A percentile compares a stretch with the other conserved stretches of the same genome.
Evolutionary conservation across 805 yeast species (phyloP).

Genomic region (Dipodascopsis uninucleata): DNA sequence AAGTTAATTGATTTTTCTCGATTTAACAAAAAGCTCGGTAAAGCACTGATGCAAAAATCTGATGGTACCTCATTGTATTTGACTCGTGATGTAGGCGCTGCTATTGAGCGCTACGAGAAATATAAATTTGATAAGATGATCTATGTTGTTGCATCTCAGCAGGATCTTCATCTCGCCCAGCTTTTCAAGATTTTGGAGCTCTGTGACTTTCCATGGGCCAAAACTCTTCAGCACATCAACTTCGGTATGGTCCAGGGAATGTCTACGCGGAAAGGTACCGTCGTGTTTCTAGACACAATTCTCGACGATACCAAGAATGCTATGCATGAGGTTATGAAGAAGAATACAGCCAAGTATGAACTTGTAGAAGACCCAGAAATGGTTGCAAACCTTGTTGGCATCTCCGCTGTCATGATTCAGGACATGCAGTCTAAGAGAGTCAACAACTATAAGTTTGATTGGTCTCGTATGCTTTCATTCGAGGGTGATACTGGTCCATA

Average conservation of each 20-base stretch:
- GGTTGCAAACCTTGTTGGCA: conserved; percentile 93
- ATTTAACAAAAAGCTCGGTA: conserved; percentile 87
- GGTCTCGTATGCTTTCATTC: conserved; percentile 97
- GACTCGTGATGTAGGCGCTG: conserved; percentile 96
- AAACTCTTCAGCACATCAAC: conserved; percentile 73
- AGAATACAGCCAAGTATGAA: conserved; percentile 83
- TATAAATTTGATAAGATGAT: conserved; percentile 92
- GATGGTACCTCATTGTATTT: conserved; percentile 94
- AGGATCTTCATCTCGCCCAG: conserved; percentile 90
- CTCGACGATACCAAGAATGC: conserved; percentile 87
- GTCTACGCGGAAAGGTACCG: conserved; percentile 98
- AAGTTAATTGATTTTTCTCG: conserved; percentile 76
- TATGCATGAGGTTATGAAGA: conserved; percentile 95
- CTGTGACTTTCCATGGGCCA: conserved; percentile 87
- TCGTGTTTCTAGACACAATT: conserved; percentile 92
- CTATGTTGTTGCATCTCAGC: conserved; percentile 94
- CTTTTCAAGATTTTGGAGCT: conserved; percentile 89
- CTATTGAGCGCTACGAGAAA: conserved; percentile 79
- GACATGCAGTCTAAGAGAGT: conserved; percentile 97
- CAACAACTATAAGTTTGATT: conserved; percentile 91
- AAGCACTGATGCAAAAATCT: conserved; percentile 84
- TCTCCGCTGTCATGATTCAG: conserved; percentile 97
- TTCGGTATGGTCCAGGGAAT: conserved; percentile 98
- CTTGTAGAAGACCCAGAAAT: conserved; percentile 91
- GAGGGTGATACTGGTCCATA: conserved; percentile 99